Evolutionary conservation across 208 protist species (phyloP).

Genomic region (Leishmania martiniquensis): DNA sequence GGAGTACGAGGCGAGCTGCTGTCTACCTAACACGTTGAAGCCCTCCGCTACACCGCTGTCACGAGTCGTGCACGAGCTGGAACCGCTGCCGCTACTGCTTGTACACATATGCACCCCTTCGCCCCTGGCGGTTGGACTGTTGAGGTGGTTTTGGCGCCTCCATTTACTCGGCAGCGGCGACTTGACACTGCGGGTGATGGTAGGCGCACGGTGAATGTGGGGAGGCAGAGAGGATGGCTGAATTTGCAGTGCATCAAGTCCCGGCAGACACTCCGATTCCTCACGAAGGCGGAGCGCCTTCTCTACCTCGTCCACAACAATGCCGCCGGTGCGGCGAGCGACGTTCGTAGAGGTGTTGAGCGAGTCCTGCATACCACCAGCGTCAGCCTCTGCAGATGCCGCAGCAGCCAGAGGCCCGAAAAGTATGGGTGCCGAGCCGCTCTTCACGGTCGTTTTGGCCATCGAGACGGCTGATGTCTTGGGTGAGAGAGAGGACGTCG

Average conservation of each 20-base stretch:
- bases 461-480: neutral
- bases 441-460: neutral
- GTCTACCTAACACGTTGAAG: neutral
- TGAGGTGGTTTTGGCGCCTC: neutral
- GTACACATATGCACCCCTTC: neutral
- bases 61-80: neutral
- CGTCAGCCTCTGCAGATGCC: neutral
- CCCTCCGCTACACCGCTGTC: neutral
- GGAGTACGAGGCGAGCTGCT: neutral
- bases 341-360: neutral
- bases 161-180: neutral
- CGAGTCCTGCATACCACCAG: neutral
- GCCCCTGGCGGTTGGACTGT: neutral
- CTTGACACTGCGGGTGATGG: neutral
- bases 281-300: constrained; percentile 27
- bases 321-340: constrained; percentile 5
- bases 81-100: neutral
- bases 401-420: neutral
- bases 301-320: constrained; percentile 39
- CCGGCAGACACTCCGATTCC: neutral
- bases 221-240: neutral
- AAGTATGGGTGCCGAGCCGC: neutral
- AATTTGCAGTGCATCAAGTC: neutral
- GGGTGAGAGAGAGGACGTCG: neutral
- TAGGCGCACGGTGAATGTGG: neutral